These are phyloP conservation scores for Penicillium samsonianum DNA, from an alignment of 495 filamentous ascomycete species.

Conservation along the genomic window DNA sequence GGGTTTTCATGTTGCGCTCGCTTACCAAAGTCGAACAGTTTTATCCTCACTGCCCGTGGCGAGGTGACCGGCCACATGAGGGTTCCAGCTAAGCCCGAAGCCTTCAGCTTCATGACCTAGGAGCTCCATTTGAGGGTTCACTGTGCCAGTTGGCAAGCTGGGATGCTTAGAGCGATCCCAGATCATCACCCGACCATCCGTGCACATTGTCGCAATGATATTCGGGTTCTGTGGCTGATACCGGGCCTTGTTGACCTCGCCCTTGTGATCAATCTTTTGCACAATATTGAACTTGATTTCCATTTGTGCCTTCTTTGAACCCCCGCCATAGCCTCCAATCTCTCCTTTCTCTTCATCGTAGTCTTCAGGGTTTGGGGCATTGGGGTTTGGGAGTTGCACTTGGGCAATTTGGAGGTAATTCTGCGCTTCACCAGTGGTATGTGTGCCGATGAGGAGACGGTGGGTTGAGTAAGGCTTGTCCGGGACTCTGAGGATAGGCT, in stretches of 20 bases:
- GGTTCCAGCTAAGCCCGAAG: slow-evolving; percentile 94
- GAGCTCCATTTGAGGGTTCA: slow-evolving; percentile 80
- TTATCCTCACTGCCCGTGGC: slow-evolving; percentile 88
- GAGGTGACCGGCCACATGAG: slow-evolving; percentile 76
- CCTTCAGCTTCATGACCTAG: slow-evolving; percentile 86
- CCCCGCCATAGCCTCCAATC: slow-evolving; percentile 83
- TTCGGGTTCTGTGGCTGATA: slow-evolving; percentile 98
- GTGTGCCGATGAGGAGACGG: slow-evolving; percentile 89
- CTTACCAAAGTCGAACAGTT: slow-evolving; percentile 87
- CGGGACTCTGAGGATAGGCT: slow-evolving; percentile 52
- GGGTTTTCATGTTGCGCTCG: neutral
- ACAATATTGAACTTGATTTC: slow-evolving; percentile 81
- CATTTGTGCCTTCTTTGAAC: slow-evolving; percentile 64
- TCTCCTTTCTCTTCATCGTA: slow-evolving; percentile 92
- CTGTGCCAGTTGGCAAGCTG: slow-evolving; percentile 65
- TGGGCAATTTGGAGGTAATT: slow-evolving; percentile 97
- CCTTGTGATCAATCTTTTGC: slow-evolving; percentile 94
- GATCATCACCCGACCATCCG: slow-evolving; percentile 83
- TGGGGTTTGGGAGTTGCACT: slow-evolving; percentile 82
- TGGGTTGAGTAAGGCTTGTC: slow-evolving; percentile 88
- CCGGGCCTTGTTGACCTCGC: slow-evolving; percentile 97
- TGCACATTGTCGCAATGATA: slow-evolving; percentile 91
- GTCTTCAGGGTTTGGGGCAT: slow-evolving; percentile 70
- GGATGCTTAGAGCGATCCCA: slow-evolving; percentile 96
- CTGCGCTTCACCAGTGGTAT: slow-evolving; percentile 81